phyloP scores from a whole-genome alignment of 768 basidiomycete genomes.

The Termitomyces sp. region DNA sequence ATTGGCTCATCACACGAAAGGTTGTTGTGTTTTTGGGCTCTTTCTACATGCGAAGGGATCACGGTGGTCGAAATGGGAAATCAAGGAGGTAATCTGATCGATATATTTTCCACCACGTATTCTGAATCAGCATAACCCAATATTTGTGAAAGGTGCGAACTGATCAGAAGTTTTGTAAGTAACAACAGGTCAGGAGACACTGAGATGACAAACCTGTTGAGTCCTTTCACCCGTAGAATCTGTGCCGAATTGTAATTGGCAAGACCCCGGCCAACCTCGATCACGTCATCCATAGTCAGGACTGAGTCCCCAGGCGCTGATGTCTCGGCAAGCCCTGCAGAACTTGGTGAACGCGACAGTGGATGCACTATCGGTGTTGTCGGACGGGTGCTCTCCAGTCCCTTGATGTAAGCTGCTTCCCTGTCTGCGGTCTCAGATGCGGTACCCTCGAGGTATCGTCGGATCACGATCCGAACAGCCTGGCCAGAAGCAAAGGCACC shows the following conservation, averaged over 20 bases:
- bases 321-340: slow-evolving; percentile 20
- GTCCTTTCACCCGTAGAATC: slow-evolving; percentile 79
- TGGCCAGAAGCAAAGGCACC: slow-evolving; percentile 93
- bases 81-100: slow-evolving; percentile 57
- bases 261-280: slow-evolving; percentile 90
- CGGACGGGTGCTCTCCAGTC: slow-evolving; percentile 43
- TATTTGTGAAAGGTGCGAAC: slow-evolving; percentile 71
- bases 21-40: slow-evolving; percentile 2
- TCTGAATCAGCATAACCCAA: slow-evolving; percentile 95
- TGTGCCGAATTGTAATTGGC: slow-evolving; percentile 96
- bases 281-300: slow-evolving; percentile 43
- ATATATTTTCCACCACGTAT: slow-evolving; percentile 95
- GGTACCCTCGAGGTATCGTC: slow-evolving; percentile 25
- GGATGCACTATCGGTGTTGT: slow-evolving; percentile 45
- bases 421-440: slow-evolving; percentile 19
- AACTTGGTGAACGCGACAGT: slow-evolving; percentile 31
- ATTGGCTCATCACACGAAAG: slow-evolving; percentile 17
- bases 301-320: slow-evolving; percentile 20
- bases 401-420: slow-evolving; percentile 28
- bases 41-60: not conserved
- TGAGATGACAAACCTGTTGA: slow-evolving; percentile 68
- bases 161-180: slow-evolving; percentile 25
- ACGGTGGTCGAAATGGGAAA: not conserved
- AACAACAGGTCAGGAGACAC: slow-evolving; percentile 1
- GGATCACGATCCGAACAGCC: slow-evolving; percentile 79